A percentile compares a stretch with the other conserved stretches of the same genome.
Conservation (phyloP, 345 rosid genomes). For the Linum trigynum region DNA sequence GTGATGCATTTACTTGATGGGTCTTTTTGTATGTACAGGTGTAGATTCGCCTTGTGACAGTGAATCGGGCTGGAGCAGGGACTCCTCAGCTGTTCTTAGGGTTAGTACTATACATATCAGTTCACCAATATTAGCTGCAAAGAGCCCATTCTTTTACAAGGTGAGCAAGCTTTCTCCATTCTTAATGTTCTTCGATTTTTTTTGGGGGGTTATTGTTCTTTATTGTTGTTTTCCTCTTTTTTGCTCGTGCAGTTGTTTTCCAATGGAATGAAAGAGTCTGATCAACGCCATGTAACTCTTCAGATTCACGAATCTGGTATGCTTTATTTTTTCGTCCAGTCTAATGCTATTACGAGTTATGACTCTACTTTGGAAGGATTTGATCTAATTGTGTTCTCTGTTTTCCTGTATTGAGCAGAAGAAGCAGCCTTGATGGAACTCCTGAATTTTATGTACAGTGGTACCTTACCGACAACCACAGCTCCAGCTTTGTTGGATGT, state of each 20-base stretch:
- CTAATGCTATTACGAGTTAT: too few relatives aligned
- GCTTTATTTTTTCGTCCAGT: not conserved
- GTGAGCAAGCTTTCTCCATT: constrained; percentile 16
- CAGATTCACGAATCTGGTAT: constrained; percentile 67
- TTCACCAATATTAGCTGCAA: constrained; percentile 74
- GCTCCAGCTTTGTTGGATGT: constrained; percentile 58
- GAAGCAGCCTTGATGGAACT: constrained; percentile 77
- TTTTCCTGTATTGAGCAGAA: constrained; percentile 34
- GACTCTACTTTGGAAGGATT: not conserved
- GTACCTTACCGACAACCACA: constrained; percentile 33
- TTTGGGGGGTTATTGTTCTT: not conserved
- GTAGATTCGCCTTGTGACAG: constrained; percentile 22
- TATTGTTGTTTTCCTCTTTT: not conserved
- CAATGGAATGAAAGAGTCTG: constrained; percentile 70
- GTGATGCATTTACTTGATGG: not conserved
- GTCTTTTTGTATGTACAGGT: constrained; percentile 20
- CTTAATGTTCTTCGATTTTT: not conserved
- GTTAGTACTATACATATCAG: constrained; percentile 57
- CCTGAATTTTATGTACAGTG: constrained; percentile 62
- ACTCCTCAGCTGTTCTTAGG: constrained; percentile 29
- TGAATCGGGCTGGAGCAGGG: constrained; percentile 33
- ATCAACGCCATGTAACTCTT: constrained; percentile 57
- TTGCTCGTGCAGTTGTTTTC: constrained; percentile 48
- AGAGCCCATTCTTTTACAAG: constrained; percentile 74
- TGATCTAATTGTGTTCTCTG: not conserved